Percentiles rank a stretch among this genome's conserved stretches.
phyloP scores from a whole-genome alignment of 345 rosid species.

The Diplotaxis tenuifolia region DNA sequence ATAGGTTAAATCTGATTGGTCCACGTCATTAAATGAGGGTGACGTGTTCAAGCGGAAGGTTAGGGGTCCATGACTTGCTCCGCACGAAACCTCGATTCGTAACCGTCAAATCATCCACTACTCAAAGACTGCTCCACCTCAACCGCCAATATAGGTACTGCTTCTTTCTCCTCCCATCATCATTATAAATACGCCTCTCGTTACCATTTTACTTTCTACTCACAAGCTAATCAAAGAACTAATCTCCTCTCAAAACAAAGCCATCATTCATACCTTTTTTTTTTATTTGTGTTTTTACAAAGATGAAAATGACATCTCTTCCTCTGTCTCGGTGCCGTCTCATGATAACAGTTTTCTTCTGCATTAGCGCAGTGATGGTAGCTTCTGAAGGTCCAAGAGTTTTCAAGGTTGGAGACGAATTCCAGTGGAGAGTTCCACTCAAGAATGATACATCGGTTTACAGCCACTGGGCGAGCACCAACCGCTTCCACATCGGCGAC shows the following conservation, averaged over 20 bases:
- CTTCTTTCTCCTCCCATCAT: not conserved
- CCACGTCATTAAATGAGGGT: conserved; percentile 18
- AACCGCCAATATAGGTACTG: not conserved
- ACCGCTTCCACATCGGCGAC: conserved; percentile 69
- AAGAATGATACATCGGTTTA: conserved; percentile 45
- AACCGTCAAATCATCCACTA: conserved; percentile 26
- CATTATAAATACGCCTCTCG: not conserved
- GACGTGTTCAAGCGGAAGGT: conserved; percentile 7
- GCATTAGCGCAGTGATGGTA: conserved; percentile 21
- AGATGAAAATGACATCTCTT: conserved; percentile 9
- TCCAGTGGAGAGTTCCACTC: conserved; percentile 65
- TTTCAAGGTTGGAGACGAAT: conserved; percentile 60
- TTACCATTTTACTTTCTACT: not conserved
- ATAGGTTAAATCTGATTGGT: conserved; percentile 10
- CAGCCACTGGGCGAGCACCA: conserved; percentile 56
- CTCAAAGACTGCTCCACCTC: not conserved
- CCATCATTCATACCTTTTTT: not conserved
- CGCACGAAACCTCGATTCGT: not conserved
- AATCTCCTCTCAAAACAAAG: not conserved
- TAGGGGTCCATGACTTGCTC: conserved; percentile 10
- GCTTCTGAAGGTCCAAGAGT: conserved; percentile 39
- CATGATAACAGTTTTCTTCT: not conserved
- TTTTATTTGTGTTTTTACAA: not conserved
- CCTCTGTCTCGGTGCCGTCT: not conserved
- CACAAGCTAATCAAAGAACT: not conserved